Conservation (phyloP, 352 stramenopile genomes). For the Pythium rhizo-oryzae region DNA sequence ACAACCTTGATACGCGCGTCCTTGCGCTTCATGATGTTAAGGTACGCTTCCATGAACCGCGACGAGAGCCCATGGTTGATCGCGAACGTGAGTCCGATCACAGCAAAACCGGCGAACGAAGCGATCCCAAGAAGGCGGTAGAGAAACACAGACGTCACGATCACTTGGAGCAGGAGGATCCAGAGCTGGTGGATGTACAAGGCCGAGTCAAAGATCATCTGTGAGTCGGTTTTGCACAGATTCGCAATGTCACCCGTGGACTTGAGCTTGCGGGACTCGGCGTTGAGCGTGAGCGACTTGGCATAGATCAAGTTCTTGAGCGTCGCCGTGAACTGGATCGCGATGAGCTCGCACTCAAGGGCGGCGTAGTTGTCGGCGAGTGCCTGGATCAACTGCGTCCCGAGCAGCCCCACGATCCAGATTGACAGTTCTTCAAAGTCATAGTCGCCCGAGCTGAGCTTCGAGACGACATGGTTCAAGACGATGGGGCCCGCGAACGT, state of each 20-base stretch:
- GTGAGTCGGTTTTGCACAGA: slow-evolving; percentile 59
- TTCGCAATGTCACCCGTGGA: slow-evolving; percentile 64
- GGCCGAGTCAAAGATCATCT: slow-evolving; percentile 42
- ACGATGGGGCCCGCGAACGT: slow-evolving; percentile 50
- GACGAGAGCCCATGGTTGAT: slow-evolving; percentile 50
- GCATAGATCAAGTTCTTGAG: slow-evolving; percentile 58
- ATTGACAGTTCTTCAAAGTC: slow-evolving; percentile 19
- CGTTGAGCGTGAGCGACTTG: slow-evolving; percentile 53
- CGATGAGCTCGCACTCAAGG: slow-evolving; percentile 51
- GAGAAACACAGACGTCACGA: slow-evolving; percentile 42
- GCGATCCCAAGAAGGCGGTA: slow-evolving; percentile 41
- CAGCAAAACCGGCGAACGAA: slow-evolving; percentile 46
- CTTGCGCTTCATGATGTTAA: slow-evolving; percentile 25
- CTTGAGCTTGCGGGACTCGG: slow-evolving; percentile 43
- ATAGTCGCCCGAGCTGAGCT: slow-evolving; percentile 32
- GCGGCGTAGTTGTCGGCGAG: slow-evolving; percentile 50
- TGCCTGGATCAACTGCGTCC: slow-evolving; percentile 51
- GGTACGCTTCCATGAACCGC: slow-evolving; percentile 29
- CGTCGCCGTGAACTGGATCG: slow-evolving; percentile 48
- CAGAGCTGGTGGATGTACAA: slow-evolving; percentile 65
- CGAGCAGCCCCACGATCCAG: slow-evolving; percentile 50
- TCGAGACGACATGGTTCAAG: slow-evolving; percentile 44
- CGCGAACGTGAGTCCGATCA: slow-evolving; percentile 44
- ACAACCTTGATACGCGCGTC: slow-evolving; percentile 49
- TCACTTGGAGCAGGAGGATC: slow-evolving; percentile 60